A percentile compares a stretch with the other conserved stretches of the same genome.
phyloP scores from a whole-genome alignment of 2,329 filamentous ascomycete genomes.

The Teratosphaeria pseudoeucalypti region DNA sequence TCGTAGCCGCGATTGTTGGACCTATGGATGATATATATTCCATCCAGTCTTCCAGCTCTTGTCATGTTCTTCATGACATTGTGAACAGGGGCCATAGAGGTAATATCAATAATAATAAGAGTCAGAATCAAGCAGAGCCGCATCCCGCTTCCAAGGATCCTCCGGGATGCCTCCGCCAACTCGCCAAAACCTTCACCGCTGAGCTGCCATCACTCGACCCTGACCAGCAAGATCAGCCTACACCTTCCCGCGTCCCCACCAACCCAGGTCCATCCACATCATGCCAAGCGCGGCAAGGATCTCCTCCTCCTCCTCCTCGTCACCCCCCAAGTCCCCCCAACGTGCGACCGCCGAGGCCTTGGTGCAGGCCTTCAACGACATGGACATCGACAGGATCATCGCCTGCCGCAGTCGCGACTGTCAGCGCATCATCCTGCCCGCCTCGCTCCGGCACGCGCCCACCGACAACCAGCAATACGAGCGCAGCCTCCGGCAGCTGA shows the following conservation, averaged over 20 bases:
- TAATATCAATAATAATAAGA: too few species aligned
- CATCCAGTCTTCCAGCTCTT: too few species aligned
- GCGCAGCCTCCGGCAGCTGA: conserved; percentile 10
- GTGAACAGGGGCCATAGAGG: too few species aligned
- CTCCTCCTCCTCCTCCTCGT: too few species aligned
- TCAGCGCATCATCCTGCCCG: conserved; percentile 19
- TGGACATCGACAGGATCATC: conserved; percentile 21
- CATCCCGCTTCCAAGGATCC: background rate
- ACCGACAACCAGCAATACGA: conserved; percentile 11
- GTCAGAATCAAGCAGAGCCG: background rate
- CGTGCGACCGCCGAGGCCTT: conserved; percentile 3
- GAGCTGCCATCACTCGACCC: background rate
- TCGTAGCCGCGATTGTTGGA: too few species aligned
- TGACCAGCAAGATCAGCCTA: background rate
- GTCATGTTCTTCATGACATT: too few species aligned
- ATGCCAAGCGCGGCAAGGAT: background rate
- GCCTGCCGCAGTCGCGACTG: conserved; percentile 19
- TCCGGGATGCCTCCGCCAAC: background rate
- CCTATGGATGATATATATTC: too few species aligned
- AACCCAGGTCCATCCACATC: background rate
- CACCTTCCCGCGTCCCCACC: background rate
- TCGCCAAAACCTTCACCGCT: background rate
- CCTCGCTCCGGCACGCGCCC: conserved; percentile 13
- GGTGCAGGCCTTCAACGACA: conserved; percentile 22
- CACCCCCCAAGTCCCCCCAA: background rate